These are phyloP conservation scores for Oryza longistaminata DNA, from an alignment of 176 grass and related monocot species.

Conservation along the genomic window DNA sequence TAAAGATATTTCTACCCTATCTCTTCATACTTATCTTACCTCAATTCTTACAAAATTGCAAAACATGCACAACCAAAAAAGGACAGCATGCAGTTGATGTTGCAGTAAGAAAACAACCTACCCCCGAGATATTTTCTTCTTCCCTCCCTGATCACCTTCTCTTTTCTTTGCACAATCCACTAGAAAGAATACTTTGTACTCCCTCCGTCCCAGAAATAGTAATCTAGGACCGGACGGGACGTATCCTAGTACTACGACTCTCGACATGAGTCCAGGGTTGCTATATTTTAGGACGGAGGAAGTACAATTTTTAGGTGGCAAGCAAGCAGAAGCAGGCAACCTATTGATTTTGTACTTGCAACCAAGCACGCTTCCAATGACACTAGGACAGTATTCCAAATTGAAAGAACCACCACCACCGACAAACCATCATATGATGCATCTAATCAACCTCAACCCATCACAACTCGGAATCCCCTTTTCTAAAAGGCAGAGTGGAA, in stretches of 20 bases:
- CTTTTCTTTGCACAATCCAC: background rate
- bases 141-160: background rate
- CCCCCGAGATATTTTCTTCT: conserved; percentile 22
- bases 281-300: too few species aligned
- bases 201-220: too few species aligned
- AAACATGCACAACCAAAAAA: background rate
- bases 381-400: background rate
- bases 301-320: background rate
- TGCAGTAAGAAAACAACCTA: conserved; percentile 5
- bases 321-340: background rate
- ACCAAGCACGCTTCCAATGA: background rate
- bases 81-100: background rate
- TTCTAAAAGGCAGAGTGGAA: background rate
- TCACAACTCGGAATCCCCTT: background rate
- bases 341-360: background rate
- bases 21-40: conserved; percentile 14
- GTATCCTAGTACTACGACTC: too few species aligned
- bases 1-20: conserved; percentile 42
- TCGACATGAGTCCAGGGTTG: too few species aligned
- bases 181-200: background rate
- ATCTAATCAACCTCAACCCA: background rate
- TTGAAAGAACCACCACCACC: background rate
- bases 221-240: too few species aligned
- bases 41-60: background rate
- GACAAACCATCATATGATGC: background rate